phyloP scores from a whole-genome alignment of 768 basidiomycete species.

The Crepidotus variabilis region DNA sequence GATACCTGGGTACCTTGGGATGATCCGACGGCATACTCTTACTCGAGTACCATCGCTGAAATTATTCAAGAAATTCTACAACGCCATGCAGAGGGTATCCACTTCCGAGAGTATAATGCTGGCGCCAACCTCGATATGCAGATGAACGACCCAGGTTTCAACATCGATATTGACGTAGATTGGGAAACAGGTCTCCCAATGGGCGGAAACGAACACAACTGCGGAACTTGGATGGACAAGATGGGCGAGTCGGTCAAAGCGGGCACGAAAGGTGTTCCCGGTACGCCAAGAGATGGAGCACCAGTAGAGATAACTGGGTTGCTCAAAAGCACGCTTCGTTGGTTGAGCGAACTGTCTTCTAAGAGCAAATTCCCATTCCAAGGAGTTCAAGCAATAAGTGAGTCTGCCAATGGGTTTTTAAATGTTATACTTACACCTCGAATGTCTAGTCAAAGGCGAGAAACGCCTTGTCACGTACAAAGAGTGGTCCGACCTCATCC shows the following conservation, averaged over 20 bases:
- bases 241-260: constrained; percentile 94
- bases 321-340: constrained; percentile 87
- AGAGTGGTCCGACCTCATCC: constrained; percentile 86
- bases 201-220: constrained; percentile 84
- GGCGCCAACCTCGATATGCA: constrained; percentile 97
- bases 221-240: constrained; percentile 98
- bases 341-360: constrained; percentile 69
- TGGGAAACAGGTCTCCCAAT: constrained; percentile 90
- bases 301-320: constrained; percentile 95
- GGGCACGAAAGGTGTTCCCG: constrained; percentile 93
- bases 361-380: constrained; percentile 81
- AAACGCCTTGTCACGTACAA: constrained; percentile 76
- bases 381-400: constrained; percentile 79
- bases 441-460: constrained; percentile 59
- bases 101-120: constrained; percentile 94
- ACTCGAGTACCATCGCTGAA: constrained; percentile 85
- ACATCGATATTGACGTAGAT: constrained; percentile 92
- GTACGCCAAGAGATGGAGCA: constrained; percentile 93
- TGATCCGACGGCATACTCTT: constrained; percentile 77
- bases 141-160: constrained; percentile 90
- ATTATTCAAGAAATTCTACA: constrained; percentile 96
- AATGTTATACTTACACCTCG: neutral
- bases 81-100: constrained; percentile 88
- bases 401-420: constrained; percentile 22
- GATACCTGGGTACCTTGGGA: constrained; percentile 94